Evolutionary conservation across 2,329 filamentous ascomycete species (phyloP).

Genomic region (Sporothrix dimorphospora): DNA sequence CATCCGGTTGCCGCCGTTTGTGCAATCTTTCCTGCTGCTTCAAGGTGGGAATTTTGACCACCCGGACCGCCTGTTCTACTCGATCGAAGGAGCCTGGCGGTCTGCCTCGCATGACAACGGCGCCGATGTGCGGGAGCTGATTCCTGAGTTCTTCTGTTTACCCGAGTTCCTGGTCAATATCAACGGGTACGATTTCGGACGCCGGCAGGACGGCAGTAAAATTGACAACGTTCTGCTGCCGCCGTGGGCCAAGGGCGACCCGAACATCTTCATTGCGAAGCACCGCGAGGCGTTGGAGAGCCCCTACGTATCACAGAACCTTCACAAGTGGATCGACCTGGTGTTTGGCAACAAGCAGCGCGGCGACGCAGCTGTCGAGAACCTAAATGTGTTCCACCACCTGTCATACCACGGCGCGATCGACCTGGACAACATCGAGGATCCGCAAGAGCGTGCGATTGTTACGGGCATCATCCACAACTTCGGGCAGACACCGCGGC

Average conservation of each 20-base stretch:
- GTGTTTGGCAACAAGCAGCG: conserved; percentile 94
- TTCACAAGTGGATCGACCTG: conserved; percentile 95
- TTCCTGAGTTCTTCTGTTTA: conserved; percentile 95
- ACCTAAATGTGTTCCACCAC: conserved; percentile 93
- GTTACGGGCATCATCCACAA: conserved; percentile 98
- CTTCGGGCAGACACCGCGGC: conserved; percentile 95
- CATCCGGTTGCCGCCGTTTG: conserved; percentile 92
- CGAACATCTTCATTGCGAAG: conserved; percentile 92
- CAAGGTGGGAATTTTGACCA: conserved; percentile 98
- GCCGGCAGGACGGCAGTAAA: conserved; percentile 73
- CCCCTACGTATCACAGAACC: conserved; percentile 82
- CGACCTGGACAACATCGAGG: conserved; percentile 86
- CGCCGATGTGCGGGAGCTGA: conserved; percentile 91
- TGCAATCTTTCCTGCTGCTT: conserved; percentile 89
- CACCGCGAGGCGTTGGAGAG: conserved; percentile 95
- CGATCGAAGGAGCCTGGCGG: conserved; percentile 85
- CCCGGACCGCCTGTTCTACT: conserved; percentile 92
- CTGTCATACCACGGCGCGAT: conserved; percentile 93
- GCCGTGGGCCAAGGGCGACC: conserved; percentile 94
- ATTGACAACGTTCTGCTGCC: conserved; percentile 90
- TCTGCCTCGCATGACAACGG: conserved; percentile 89
- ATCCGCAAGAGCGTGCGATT: conserved; percentile 82
- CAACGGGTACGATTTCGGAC: conserved; percentile 92
- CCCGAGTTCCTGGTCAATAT: conserved; percentile 94
- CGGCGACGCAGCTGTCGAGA: conserved; percentile 88